Conservation (phyloP, 2,329 filamentous ascomycete species). For the Cladorrhinum sp. region DNA sequence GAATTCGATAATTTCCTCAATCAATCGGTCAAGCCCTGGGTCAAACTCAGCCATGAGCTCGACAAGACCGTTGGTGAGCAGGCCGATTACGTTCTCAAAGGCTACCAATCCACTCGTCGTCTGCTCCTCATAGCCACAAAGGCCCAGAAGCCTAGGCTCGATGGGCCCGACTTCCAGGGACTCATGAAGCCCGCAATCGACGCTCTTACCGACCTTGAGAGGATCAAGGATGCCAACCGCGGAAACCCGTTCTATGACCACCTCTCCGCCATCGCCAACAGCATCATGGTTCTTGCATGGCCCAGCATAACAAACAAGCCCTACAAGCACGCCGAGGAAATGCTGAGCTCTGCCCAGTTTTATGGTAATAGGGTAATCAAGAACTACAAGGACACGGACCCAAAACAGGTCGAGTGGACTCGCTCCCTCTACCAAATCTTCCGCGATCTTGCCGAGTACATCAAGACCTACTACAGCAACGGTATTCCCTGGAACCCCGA, state of each 20-base stretch:
- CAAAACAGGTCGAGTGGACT: slow-evolving; percentile 81
- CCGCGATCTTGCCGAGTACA: slow-evolving; percentile 76
- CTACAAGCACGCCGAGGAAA: slow-evolving; percentile 79
- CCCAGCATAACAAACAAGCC: slow-evolving; percentile 81
- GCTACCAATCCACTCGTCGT: slow-evolving; percentile 81
- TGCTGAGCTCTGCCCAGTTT: slow-evolving; percentile 81
- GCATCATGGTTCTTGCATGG: slow-evolving; percentile 87
- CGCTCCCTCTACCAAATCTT: slow-evolving; percentile 91
- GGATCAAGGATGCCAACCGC: slow-evolving; percentile 79
- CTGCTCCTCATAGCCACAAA: slow-evolving; percentile 87
- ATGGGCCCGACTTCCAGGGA: slow-evolving; percentile 63
- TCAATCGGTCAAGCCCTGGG: slow-evolving; percentile 72
- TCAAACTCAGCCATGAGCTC: slow-evolving; percentile 72
- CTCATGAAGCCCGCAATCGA: slow-evolving; percentile 85
- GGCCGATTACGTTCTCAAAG: slow-evolving; percentile 53
- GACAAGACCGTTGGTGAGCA: slow-evolving; percentile 79
- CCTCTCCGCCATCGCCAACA: slow-evolving; percentile 82
- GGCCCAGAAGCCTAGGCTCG: slow-evolving; percentile 83
- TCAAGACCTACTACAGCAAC: slow-evolving; percentile 75
- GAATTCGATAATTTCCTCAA: slow-evolving; percentile 82
- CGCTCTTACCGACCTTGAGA: slow-evolving; percentile 72
- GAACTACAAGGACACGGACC: slow-evolving; percentile 77
- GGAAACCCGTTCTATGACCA: slow-evolving; percentile 74
- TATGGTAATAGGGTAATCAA: slow-evolving; percentile 93
- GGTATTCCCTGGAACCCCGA: slow-evolving; percentile 85